These are phyloP conservation scores for Voacanga thouarsii DNA, from an alignment of 257 asterid genomes.

Conservation along the genomic window DNA sequence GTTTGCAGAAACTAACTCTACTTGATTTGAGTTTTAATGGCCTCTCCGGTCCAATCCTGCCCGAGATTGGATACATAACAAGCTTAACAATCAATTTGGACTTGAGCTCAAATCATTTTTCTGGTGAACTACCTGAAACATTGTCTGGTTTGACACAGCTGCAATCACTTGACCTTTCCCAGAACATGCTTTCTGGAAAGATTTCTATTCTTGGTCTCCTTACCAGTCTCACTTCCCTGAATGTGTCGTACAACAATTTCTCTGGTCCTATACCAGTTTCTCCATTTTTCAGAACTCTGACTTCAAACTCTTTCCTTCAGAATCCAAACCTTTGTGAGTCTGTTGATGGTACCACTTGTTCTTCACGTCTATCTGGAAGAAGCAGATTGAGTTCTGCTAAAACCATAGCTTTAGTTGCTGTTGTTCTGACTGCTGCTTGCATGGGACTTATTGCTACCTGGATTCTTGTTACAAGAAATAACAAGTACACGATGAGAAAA, in stretches of 20 bases:
- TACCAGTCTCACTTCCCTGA: conserved; percentile 73
- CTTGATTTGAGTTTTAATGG: conserved; percentile 83
- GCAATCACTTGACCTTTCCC: conserved; percentile 80
- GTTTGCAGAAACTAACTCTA: conserved; percentile 71
- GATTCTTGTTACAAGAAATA: conserved; percentile 50
- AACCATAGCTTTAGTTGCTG: conserved; percentile 50
- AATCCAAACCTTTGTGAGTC: conserved; percentile 75
- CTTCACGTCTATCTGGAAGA: conserved; percentile 36
- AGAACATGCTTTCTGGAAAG: conserved; percentile 52
- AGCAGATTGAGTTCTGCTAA: conserved; percentile 46
- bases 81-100: conserved; percentile 80
- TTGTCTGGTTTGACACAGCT: conserved; percentile 66
- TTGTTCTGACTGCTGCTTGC: conserved; percentile 44
- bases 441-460: conserved; percentile 53
- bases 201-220: conserved; percentile 56
- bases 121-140: conserved; percentile 72
- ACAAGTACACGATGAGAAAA: conserved; percentile 41
- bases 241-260: conserved; percentile 73
- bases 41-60: conserved; percentile 65
- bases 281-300: conserved; percentile 68
- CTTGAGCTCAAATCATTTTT: conserved; percentile 62
- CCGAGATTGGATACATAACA: conserved; percentile 56
- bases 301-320: conserved; percentile 52
- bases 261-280: conserved; percentile 85
- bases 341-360: conserved; percentile 64